These are phyloP conservation scores for Tuber indicum DNA, from an alignment of 495 filamentous ascomycete genomes.

Conservation along the genomic window DNA sequence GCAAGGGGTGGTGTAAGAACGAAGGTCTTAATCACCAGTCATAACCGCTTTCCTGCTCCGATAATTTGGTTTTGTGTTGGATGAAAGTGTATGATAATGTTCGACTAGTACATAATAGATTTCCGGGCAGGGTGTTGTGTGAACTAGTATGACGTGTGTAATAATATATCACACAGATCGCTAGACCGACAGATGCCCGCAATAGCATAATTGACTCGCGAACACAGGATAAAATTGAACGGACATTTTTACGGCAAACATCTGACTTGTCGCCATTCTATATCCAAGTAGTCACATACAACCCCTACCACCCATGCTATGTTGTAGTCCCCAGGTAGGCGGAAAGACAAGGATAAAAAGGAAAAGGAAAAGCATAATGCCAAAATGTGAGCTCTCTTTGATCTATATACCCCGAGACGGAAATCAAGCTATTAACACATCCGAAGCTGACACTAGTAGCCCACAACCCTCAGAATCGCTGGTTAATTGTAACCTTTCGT, in stretches of 20 bases:
- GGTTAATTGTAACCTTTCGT: slow-evolving; percentile 86
- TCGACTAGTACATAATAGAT: too few relatives aligned
- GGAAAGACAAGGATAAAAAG: background rate
- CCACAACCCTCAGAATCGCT: slow-evolving; percentile 94
- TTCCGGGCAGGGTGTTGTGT: background rate
- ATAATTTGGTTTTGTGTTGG: background rate
- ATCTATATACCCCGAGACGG: slow-evolving; percentile 91
- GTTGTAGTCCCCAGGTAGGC: background rate
- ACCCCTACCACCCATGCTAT: background rate
- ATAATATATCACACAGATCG: background rate
- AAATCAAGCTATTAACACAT: slow-evolving; percentile 96
- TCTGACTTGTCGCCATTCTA: background rate
- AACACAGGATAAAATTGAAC: background rate
- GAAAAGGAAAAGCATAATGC: background rate
- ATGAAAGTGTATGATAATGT: background rate
- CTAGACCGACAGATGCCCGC: background rate
- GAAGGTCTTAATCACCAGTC: background rate
- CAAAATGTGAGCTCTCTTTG: background rate
- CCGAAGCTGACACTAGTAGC: slow-evolving; percentile 95
- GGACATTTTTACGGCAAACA: background rate
- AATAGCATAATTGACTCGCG: background rate
- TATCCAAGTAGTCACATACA: background rate
- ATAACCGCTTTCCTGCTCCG: background rate
- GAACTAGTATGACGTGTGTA: background rate
- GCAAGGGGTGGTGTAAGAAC: background rate